Evolutionary conservation across 164 flowering plant genomes (phyloP).

Genomic region (Macadamia integrifolia): DNA sequence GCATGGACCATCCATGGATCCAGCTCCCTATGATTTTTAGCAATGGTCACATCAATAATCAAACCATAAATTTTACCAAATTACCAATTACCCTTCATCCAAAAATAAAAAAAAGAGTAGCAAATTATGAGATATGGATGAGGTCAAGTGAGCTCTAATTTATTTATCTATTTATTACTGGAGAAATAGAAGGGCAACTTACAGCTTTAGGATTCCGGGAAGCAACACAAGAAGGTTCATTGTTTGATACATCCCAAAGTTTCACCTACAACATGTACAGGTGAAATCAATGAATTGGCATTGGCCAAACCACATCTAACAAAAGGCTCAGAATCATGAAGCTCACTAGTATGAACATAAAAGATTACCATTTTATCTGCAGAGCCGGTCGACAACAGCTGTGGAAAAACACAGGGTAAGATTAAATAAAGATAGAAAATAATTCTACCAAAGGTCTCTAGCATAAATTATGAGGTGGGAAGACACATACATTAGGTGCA

Average conservation of each 20-base stretch:
- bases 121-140: too few species aligned
- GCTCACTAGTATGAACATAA: not conserved
- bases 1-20: too few species aligned
- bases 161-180: too few species aligned
- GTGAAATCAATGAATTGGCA: not conserved
- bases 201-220: constrained; percentile 75
- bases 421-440: not conserved
- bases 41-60: too few species aligned
- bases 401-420: constrained; percentile 11
- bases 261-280: constrained; percentile 50
- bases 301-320: not conserved
- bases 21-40: too few species aligned
- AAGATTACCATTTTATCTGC: constrained; percentile 68
- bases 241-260: constrained; percentile 84
- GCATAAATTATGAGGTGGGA: not conserved
- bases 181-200: constrained; percentile 18
- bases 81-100: too few species aligned
- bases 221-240: constrained; percentile 71
- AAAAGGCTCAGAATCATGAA: not conserved
- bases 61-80: too few species aligned
- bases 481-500: constrained; percentile 54
- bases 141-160: too few species aligned
- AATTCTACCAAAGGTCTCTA: not conserved
- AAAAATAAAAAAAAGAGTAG: too few species aligned
- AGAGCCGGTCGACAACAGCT: constrained; percentile 93